These are phyloP conservation scores for Microthlaspi erraticum DNA, from an alignment of 345 rosid genomes.

Conservation along the genomic window DNA sequence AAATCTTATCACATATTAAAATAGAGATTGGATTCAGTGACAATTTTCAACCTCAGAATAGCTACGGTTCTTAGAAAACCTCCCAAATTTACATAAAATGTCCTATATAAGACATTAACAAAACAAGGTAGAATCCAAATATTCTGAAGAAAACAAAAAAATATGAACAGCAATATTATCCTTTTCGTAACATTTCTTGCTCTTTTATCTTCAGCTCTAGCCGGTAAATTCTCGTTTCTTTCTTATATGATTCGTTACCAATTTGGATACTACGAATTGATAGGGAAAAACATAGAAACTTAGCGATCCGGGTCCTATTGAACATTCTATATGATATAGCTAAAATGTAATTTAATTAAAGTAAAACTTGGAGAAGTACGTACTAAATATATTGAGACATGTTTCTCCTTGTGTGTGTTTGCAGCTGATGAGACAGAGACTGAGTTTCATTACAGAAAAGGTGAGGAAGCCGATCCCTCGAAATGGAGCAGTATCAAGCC, in stretches of 20 bases:
- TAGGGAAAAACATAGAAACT: conserved; percentile 5
- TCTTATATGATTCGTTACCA: conserved; percentile 9
- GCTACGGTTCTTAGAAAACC: background rate
- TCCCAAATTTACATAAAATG: background rate
- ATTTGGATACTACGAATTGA: background rate
- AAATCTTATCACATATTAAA: conserved; percentile 20
- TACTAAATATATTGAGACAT: background rate
- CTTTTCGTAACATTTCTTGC: conserved; percentile 34
- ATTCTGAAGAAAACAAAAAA: conserved; percentile 3
- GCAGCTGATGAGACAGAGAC: conserved; percentile 28
- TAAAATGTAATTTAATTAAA: background rate
- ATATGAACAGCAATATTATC: conserved; percentile 29
- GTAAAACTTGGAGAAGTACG: background rate
- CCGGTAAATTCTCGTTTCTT: conserved; percentile 24
- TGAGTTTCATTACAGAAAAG: conserved; percentile 37
- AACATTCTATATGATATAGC: background rate
- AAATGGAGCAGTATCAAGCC: conserved; percentile 28
- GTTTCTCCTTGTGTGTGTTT: background rate
- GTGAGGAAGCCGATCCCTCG: conserved; percentile 31
- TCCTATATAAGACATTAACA: conserved; percentile 24
- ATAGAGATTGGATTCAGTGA: conserved; percentile 19
- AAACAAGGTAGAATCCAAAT: background rate
- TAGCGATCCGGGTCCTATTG: background rate
- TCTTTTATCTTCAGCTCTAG: conserved; percentile 34
- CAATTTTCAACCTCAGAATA: conserved; percentile 23